Conservation (phyloP, 2,329 filamentous ascomycete species). For the Teratosphaeria epicoccoides region DNA sequence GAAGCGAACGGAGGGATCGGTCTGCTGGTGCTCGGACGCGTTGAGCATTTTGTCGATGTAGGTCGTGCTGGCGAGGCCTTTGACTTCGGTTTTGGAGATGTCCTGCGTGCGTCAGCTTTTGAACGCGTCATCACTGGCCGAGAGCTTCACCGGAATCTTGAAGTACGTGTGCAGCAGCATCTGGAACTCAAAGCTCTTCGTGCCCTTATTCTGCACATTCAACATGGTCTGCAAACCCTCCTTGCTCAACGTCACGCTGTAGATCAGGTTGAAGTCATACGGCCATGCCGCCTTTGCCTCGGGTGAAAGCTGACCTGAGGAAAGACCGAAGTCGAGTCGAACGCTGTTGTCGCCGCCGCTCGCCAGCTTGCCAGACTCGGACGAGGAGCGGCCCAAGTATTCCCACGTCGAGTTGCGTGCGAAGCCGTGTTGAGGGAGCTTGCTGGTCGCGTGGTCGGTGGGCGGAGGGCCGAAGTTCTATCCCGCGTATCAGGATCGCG, state of each 20-base stretch:
- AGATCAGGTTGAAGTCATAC: conserved; percentile 78
- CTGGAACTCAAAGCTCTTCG: conserved; percentile 78
- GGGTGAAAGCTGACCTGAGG: conserved; percentile 57
- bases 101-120: conserved; percentile 47
- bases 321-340: conserved; percentile 93
- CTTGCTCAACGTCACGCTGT: conserved; percentile 75
- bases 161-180: conserved; percentile 87
- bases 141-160: conserved; percentile 54
- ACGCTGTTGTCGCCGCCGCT: conserved; percentile 53
- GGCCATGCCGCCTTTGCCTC: conserved; percentile 67
- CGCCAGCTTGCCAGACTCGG: conserved; percentile 42
- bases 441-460: conserved; percentile 62
- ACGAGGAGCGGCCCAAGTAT: conserved; percentile 79
- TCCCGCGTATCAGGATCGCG: background rate
- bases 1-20: conserved; percentile 56
- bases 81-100: conserved; percentile 60
- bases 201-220: conserved; percentile 80
- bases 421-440: conserved; percentile 88
- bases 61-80: conserved; percentile 62
- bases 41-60: conserved; percentile 77
- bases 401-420: conserved; percentile 86
- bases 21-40: conserved; percentile 52
- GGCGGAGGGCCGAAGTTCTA: conserved; percentile 77
- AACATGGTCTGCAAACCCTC: conserved; percentile 69
- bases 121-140: background rate